Evolutionary conservation across 176 grass and related monocot genomes (phyloP).

Genomic region (Musa beccarii): DNA sequence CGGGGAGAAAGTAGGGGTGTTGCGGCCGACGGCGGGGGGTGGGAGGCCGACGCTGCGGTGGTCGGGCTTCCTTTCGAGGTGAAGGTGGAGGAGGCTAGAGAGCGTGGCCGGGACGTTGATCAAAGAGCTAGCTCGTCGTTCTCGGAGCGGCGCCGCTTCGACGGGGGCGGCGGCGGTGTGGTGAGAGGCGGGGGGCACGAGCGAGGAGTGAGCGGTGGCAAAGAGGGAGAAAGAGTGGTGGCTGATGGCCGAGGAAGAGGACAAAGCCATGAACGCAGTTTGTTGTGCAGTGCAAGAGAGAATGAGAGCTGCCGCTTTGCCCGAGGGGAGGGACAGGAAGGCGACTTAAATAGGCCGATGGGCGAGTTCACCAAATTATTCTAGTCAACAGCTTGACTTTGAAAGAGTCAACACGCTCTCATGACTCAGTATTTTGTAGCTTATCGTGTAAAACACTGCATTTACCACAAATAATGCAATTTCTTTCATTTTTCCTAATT

Average conservation of each 20-base stretch:
- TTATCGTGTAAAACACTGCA: too few species aligned
- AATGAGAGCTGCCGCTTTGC: too few species aligned
- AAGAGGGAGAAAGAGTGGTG: slow-evolving; percentile 10
- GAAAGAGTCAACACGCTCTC: too few species aligned
- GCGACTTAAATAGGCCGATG: too few species aligned
- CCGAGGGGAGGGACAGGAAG: too few species aligned
- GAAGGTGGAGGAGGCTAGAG: slow-evolving; percentile 32
- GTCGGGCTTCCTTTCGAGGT: background rate
- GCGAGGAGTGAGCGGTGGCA: background rate
- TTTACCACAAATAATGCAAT: too few species aligned
- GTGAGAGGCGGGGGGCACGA: slow-evolving; percentile 12
- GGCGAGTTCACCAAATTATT: too few species aligned
- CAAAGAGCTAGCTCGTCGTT: slow-evolving; percentile 2
- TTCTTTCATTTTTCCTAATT: too few species aligned
- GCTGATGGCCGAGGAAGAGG: slow-evolving; percentile 15
- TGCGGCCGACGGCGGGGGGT: background rate
- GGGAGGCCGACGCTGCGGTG: background rate
- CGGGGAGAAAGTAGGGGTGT: slow-evolving; percentile 2
- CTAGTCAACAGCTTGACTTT: too few species aligned
- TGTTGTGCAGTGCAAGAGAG: background rate
- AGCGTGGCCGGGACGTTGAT: slow-evolving; percentile 27
- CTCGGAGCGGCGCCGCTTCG: background rate
- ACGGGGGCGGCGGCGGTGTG: background rate
- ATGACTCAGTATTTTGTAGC: too few species aligned
- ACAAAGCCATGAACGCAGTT: slow-evolving; percentile 8